These are phyloP conservation scores for Nitzschia sp. DNA, from an alignment of 108 stramenopile species.

Conservation along the genomic window DNA sequence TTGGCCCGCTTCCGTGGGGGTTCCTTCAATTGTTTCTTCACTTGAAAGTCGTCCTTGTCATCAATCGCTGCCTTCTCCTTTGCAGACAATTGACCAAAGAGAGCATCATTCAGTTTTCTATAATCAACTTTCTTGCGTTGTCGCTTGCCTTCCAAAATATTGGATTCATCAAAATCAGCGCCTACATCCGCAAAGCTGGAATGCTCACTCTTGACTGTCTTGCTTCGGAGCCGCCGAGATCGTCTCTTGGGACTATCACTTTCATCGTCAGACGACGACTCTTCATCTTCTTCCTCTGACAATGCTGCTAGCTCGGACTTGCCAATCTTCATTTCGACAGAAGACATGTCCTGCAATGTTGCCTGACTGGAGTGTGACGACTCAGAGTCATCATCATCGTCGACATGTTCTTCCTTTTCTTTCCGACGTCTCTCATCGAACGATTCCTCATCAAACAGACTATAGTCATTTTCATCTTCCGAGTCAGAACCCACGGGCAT, in stretches of 20 bases:
- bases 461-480: constrained; percentile 44
- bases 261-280: neutral
- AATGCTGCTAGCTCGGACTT: constrained; percentile 72
- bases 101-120: constrained; percentile 60
- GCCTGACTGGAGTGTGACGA: constrained; percentile 39
- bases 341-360: constrained; percentile 44
- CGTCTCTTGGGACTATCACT: constrained; percentile 8
- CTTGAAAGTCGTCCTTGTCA: constrained; percentile 45
- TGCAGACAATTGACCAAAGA: constrained; percentile 74
- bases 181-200: constrained; percentile 8
- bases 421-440: constrained; percentile 30
- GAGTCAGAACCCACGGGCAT: constrained; percentile 39
- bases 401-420: constrained; percentile 35
- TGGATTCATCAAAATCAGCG: constrained; percentile 61
- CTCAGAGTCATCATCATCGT: constrained; percentile 38
- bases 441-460: constrained; percentile 43
- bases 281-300: constrained; percentile 37
- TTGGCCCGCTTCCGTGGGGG: neutral
- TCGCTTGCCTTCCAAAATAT: constrained; percentile 81
- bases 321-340: constrained; percentile 60
- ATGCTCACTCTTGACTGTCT: neutral
- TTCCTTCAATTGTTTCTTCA: neutral
- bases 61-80: constrained; percentile 53
- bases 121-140: constrained; percentile 75
- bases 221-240: constrained; percentile 29